Base-by-base conservation (phyloP, 75 land plant species). In the Pinus tabuliformis region DNA sequence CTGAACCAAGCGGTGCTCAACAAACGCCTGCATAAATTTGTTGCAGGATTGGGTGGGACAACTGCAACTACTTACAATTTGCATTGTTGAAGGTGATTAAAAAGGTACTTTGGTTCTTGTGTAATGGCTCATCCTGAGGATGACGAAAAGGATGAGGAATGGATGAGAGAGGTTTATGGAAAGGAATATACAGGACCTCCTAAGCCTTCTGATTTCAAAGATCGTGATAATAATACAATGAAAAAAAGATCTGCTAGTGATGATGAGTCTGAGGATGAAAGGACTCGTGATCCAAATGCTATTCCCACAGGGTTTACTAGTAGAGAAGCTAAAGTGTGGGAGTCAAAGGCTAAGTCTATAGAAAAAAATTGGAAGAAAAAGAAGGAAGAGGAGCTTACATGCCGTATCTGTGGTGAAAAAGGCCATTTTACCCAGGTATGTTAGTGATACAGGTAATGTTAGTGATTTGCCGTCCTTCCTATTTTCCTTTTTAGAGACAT, bases 141-240 rank as follows among this genome's bases (percentile, higher is more conserved):
- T 73, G 85, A 83, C 64, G 88, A 86, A 66, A 83, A 86, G 77
- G 88, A 86, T 86, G 88, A 86, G 88, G 88, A 86, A 73, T 86
- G 87, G 87, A 83, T 86, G 66, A 86, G 83, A 58, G 87, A 86
- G 79, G 86, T 86, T 54, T 86, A 86, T 74, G 87, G 87, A n/a
- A 83, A 77, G 45, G 87, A 80, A 80, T 86, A 86, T 70, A 86
- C 87, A 3, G 87, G 85, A 16, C 87, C 87, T 24, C 60, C 86
- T 4, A 79, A 68, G 30, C 71, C 76, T 42, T 26, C 75, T 62
- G 62, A 74, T 66, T 82, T 73, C 13, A 71, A 56, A 42, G 37
- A 49, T 45, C 81, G 85, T 24, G 79, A 81, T 28, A 72, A 57
- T 57, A 24, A 52, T 36, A 72, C 78, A 22, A 24, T 42, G 8